Base-by-base conservation (phyloP, 108 stramenopile genomes). In the Cyclotella distinguenda region DNA sequence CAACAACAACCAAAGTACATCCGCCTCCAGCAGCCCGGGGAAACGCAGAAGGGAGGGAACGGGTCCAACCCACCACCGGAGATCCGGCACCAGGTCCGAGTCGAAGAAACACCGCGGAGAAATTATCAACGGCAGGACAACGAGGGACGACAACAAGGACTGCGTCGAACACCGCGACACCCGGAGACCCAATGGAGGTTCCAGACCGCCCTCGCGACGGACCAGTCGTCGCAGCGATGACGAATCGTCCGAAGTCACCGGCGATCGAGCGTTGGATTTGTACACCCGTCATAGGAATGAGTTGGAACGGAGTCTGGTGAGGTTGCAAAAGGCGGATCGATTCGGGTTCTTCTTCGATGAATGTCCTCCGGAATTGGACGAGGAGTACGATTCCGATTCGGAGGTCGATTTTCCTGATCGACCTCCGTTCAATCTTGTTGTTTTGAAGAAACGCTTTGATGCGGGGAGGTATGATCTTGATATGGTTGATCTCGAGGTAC, bases 321-420 rank as follows among this genome's bases (percentile, higher is more conserved):
- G 88, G 46, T 56, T 93, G 18, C 82, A 93, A 64, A 93, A 89
- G 70, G 40, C 78, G 48, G 91, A 93, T 73, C 63, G 68, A 22
- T 93, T 81, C 53, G 72, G 76, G 36, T 89, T 81, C 58, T 93
- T 93, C 63, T 71, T 74, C 6, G 85, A 79, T 12, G 64, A 76
- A 10, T 75, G 79, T 35, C 90, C 90, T 55, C 55, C 80, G 12
- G 82, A 84, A 40, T 76, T 74, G 54, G 81, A 87, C 15, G 90
- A 91, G 64, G 30, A 57, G 43, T 86, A 88, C 39, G 58, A 52
- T 27, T 13, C 22, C 26, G 55, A 42, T 25, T 8, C 16, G n/a
- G 71, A 73, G 35, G 6, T 54, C 1, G 15, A 16, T 8, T 89
- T 77, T 74, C 85, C 86, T 2, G 43, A 51, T 30, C 53, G 61